Base-by-base conservation (phyloP, 306 rosid species). In the Cercis canadensis region DNA sequence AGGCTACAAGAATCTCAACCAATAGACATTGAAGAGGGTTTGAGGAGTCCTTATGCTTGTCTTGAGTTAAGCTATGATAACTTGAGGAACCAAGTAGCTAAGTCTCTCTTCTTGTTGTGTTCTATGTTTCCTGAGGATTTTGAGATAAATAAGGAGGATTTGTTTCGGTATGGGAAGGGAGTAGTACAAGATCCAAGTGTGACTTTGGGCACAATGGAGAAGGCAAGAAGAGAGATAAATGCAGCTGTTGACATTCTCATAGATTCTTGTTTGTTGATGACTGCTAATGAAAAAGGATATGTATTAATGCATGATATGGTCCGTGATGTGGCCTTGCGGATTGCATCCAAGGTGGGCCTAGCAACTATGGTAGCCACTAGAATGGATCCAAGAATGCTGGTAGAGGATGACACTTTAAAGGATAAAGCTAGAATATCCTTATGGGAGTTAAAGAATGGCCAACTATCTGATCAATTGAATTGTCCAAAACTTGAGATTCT, bases 221-320 rank as follows among this genome's bases (percentile, higher is more conserved):
- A 43, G 0, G 17, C 53, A 62, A 61, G 67, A 36, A 0, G 11
- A 5, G 8, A 41, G 19, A 21, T 62, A 53, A 32, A 1, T 13
- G 24, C 6, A 43, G 60, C 57, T 8, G 0, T 41, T 3, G 21
- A 43, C 8, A 34, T 1, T 5, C 76, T 72, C 31, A 41, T 47
- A 18, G 69, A 72, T 72, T 63, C 69, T 50, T 72, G 61, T 72
- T 50, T 72, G 5, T 17, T 60, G 4, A 14, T 59, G 24, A 9
- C 5, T 1, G 29, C 16, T 4, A 13, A 0, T 24, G 0, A 0
- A 3, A 21, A 18, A 8, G 49, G 31, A 2, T 8, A 4, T 47
- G 59, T 71, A 13, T 62, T 4, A 31, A 40, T 73, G 64, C 71
- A 73, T 62, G 77, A 73, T 19, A 5, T 73, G 47, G 70, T 41